A percentile compares a stretch with the other conserved stretches of the same genome.
Evolutionary conservation across 805 yeast species (phyloP).

Genomic region (Schizosaccharomyces osmophilus): DNA sequence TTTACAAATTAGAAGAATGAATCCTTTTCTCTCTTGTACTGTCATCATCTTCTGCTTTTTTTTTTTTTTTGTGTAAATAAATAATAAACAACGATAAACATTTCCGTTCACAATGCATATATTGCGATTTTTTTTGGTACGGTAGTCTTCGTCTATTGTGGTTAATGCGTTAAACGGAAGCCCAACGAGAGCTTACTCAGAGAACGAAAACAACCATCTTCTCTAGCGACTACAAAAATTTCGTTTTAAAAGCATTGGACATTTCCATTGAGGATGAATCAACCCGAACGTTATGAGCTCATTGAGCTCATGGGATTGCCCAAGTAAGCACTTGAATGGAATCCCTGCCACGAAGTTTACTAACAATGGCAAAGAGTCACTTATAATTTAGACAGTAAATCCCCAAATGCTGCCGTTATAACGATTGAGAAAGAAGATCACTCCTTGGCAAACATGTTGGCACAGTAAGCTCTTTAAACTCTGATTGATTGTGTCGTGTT

Average conservation of each 20-base stretch:
- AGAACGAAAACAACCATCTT: no score
- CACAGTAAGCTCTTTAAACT: conserved; percentile 13
- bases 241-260: not conserved
- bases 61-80: no score
- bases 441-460: conserved; percentile 71
- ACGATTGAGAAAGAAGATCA: conserved; percentile 95
- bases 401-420: conserved; percentile 80
- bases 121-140: no score
- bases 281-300: conserved; percentile 96
- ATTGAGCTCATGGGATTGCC: conserved; percentile 30
- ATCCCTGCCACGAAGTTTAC: conserved; percentile 12
- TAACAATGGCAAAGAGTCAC: conserved; percentile 25
- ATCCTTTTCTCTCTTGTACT: no score
- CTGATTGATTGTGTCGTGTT: not conserved
- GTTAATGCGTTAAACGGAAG: no score
- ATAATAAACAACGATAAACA: no score
- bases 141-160: no score
- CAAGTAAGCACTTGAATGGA: conserved; percentile 96
- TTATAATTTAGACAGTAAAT: conserved; percentile 78
- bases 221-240: no score
- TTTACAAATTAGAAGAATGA: no score
- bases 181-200: no score
- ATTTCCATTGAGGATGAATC: conserved; percentile 38
- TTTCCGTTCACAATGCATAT: no score
- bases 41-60: no score